phyloP scores from a whole-genome alignment of 208 protist species.

The Willaertia magna region DNA sequence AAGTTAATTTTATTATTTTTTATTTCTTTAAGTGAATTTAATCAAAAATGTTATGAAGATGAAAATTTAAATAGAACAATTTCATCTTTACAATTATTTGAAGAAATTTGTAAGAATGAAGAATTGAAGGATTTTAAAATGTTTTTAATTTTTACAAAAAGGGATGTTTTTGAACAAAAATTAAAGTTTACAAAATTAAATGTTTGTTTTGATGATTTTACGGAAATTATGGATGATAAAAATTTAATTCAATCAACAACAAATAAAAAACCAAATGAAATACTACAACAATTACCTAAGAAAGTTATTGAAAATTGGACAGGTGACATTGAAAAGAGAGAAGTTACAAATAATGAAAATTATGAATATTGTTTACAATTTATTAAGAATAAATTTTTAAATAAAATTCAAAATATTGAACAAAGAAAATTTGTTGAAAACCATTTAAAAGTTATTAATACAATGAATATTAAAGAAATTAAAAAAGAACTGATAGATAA shows the following conservation, averaged over 20 bases:
- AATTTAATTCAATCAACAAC: too few species aligned
- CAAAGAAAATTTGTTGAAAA: not conserved
- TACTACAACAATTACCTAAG: not conserved
- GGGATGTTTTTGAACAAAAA: conserved; percentile 59
- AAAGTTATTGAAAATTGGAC: not conserved
- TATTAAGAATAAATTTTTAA: not conserved
- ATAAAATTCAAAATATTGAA: not conserved
- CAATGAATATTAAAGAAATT: not conserved
- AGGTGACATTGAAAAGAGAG: not conserved
- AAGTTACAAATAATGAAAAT: not conserved
- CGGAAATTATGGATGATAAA: not conserved
- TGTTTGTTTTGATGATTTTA: conserved; percentile 46
- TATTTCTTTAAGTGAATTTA: conserved; percentile 26
- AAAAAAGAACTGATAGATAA: not conserved
- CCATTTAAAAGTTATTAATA: not conserved
- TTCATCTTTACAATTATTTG: conserved; percentile 20
- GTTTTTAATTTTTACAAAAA: conserved; percentile 68
- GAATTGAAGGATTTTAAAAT: conserved; percentile 49
- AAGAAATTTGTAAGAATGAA: conserved; percentile 15
- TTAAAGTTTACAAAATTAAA: conserved; percentile 37
- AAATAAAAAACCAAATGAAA: too few species aligned
- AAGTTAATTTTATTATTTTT: conserved; percentile 12
- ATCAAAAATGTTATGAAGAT: conserved; percentile 40
- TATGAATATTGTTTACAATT: not conserved
- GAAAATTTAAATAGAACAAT: conserved; percentile 11